phyloP scores from a whole-genome alignment of 2,329 filamentous ascomycete genomes.

The Fusarium bactridioides region DNA sequence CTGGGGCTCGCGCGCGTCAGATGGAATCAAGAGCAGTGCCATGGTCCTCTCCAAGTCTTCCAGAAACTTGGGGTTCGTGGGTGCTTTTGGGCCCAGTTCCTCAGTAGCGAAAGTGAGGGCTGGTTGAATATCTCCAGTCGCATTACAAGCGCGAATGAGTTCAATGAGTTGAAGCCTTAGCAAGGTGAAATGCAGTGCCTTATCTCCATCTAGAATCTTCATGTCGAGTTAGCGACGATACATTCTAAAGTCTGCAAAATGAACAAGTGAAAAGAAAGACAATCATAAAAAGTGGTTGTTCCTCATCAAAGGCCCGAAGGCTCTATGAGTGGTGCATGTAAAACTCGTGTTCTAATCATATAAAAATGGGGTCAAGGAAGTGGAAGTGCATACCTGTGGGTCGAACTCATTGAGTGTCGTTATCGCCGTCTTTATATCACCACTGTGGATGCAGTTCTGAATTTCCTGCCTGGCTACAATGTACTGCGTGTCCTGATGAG shows the following conservation, averaged over 20 bases:
- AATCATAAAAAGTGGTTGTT: conserved; percentile 68
- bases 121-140: conserved; percentile 75
- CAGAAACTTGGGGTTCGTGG: conserved; percentile 81
- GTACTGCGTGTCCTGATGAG: conserved; percentile 73
- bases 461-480: conserved; percentile 85
- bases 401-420: conserved; percentile 88
- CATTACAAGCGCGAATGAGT: conserved; percentile 81
- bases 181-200: conserved; percentile 86
- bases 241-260: not conserved
- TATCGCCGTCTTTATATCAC: conserved; percentile 86
- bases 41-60: conserved; percentile 92
- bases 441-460: conserved; percentile 82
- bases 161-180: conserved; percentile 93
- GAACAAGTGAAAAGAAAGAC: conserved; percentile 4
- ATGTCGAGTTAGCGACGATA: conserved; percentile 14
- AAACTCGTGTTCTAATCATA: conserved; percentile 91
- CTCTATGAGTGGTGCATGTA: conserved; percentile 99
- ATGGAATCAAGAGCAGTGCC: conserved; percentile 86
- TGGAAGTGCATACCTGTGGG: conserved; percentile 75
- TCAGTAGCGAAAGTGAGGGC: conserved; percentile 88
- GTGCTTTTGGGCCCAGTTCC: conserved; percentile 86
- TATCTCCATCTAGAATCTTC: conserved; percentile 87
- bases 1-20: conserved; percentile 79
- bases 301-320: conserved; percentile 90
- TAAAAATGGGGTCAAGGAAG: conserved; percentile 50